Conservation (phyloP, 2,329 filamentous ascomycete species). For the Paecilomyces niveus region DNA sequence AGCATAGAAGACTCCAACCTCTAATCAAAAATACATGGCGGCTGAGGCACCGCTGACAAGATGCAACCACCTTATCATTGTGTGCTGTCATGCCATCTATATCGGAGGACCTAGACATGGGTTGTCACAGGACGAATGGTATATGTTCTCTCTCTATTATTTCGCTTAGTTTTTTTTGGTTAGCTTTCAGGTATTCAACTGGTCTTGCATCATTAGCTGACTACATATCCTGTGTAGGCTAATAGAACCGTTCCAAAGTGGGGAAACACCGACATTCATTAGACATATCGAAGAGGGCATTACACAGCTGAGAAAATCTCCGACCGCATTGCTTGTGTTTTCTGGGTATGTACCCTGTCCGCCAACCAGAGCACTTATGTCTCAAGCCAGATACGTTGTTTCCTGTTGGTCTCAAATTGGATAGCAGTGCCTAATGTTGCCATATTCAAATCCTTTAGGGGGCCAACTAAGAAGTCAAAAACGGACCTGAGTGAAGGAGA, state of each 20-base stretch:
- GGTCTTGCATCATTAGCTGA: background rate
- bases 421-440: background rate
- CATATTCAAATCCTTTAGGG: conserved; percentile 36
- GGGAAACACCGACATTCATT: conserved; percentile 74
- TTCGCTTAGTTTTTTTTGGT: background rate
- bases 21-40: background rate
- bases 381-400: background rate
- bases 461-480: conserved; percentile 51
- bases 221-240: conserved; percentile 41
- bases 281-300: conserved; percentile 64
- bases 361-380: background rate
- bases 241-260: conserved; percentile 68
- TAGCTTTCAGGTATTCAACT: background rate
- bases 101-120: conserved; percentile 50
- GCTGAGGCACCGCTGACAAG: background rate
- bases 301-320: conserved; percentile 33
- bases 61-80: conserved; percentile 58
- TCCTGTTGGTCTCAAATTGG: background rate
- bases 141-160: conserved; percentile 2
- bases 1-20: background rate
- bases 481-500: conserved; percentile 54
- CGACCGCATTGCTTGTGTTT: conserved; percentile 42
- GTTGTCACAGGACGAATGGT: conserved; percentile 55
- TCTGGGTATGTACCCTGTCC: conserved; percentile 47
- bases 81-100: conserved; percentile 83